These are phyloP conservation scores for Trichophyton mentagrophytes DNA, from an alignment of 2,329 filamentous ascomycete species.

Conservation along the genomic window DNA sequence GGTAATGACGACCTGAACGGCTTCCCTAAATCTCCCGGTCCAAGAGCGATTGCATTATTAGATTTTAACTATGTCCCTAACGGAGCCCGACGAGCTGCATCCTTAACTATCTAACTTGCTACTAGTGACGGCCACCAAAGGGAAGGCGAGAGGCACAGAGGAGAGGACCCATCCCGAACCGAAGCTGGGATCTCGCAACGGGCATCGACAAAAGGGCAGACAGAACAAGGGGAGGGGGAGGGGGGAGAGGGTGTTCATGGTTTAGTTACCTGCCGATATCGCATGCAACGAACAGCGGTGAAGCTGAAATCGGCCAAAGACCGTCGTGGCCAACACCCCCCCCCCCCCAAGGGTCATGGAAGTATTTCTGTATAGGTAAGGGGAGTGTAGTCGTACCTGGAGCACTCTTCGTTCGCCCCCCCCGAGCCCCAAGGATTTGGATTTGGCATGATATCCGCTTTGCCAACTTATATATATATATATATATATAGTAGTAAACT, in stretches of 20 bases:
- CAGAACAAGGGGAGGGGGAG: not conserved
- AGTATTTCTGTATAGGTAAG: no score
- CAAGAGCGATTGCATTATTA: not conserved
- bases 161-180: not conserved
- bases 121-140: not conserved
- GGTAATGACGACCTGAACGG: not conserved
- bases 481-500: not conserved
- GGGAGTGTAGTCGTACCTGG: no score
- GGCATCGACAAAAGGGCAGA: not conserved
- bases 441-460: no score
- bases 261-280: not conserved
- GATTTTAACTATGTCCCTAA: no score
- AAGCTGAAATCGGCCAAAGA: slow-evolving; percentile 10
- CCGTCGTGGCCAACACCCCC: not conserved
- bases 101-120: no score
- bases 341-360: not conserved
- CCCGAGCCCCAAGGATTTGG: not conserved
- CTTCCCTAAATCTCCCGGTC: not conserved
- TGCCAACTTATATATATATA: not conserved
- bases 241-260: no score
- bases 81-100: no score
- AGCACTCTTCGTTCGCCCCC: not conserved
- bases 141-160: not conserved
- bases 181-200: not conserved
- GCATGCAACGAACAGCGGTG: slow-evolving; percentile 10